A percentile compares a stretch with the other conserved stretches of the same genome.
Evolutionary conservation across 2,329 filamentous ascomycete species (phyloP).

Genomic region (Amphichorda felina): DNA sequence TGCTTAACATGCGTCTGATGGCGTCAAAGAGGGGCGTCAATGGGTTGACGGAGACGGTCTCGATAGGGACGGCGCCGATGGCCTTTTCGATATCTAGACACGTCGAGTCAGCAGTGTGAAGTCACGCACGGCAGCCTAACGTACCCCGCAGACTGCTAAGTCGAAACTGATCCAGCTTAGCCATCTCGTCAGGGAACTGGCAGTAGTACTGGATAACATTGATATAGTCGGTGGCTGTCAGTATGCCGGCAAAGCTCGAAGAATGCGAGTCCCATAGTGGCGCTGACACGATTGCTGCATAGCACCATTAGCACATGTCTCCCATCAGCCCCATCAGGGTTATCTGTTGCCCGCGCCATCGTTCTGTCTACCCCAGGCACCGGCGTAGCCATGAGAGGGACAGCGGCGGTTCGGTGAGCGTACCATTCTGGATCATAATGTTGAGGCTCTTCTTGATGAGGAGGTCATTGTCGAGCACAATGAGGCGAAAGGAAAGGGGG

Average conservation of each 20-base stretch:
- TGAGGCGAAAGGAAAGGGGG: constrained; percentile 88
- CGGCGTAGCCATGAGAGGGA: not conserved
- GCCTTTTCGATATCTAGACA: constrained; percentile 81
- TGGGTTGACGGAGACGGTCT: constrained; percentile 93
- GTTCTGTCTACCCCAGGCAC: not conserved
- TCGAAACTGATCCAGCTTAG: constrained; percentile 86
- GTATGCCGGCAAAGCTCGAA: constrained; percentile 83
- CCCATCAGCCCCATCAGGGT: not conserved
- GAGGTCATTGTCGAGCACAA: constrained; percentile 88
- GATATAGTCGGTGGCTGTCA: constrained; percentile 95
- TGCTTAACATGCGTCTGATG: constrained; percentile 86
- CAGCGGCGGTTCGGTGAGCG: not conserved
- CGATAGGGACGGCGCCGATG: constrained; percentile 79
- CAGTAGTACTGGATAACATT: constrained; percentile 99
- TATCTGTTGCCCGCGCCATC: not conserved
- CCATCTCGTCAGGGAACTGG: constrained; percentile 84
- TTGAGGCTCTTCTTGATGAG: constrained; percentile 95
- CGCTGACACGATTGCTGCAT: constrained; percentile 84
- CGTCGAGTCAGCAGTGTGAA: constrained; percentile 8
- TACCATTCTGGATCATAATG: constrained; percentile 92
- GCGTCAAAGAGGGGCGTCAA: constrained; percentile 88
- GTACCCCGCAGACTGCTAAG: constrained; percentile 82
- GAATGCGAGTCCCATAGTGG: constrained; percentile 93
- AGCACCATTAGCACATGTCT: not conserved
- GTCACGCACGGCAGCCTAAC: constrained; percentile 9